Evolutionary conservation across 2,329 filamentous ascomycete genomes (phyloP).

Genomic region (Colletotrichum tropicicola): DNA sequence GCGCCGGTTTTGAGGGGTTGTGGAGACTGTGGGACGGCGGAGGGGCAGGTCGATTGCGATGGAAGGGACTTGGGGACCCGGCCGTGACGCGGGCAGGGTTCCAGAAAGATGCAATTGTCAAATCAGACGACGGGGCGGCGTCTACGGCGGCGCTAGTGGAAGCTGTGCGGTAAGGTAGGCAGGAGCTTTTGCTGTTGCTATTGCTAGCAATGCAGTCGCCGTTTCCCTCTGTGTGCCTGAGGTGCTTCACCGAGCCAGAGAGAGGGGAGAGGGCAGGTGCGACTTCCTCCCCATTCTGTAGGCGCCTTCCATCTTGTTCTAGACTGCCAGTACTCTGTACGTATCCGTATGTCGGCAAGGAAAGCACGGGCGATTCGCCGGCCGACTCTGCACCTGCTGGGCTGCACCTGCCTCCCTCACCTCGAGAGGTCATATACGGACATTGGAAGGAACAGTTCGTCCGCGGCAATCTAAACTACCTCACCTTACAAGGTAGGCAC

Average conservation of each 20-base stretch:
- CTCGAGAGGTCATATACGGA: no score
- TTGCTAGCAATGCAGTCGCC: no score
- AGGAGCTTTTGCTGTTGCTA: no score
- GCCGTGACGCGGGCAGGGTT: neutral
- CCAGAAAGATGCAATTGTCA: slow-evolving; percentile 23
- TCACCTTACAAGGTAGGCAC: neutral
- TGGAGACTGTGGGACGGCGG: neutral
- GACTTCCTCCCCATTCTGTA: neutral
- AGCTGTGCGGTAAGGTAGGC: no score
- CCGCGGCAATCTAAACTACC: slow-evolving; percentile 17
- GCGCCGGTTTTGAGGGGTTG: slow-evolving; percentile 3
- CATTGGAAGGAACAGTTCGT: neutral
- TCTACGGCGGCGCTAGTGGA: slow-evolving; percentile 15
- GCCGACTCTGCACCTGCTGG: no score
- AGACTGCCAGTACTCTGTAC: neutral
- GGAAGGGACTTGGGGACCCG: neutral
- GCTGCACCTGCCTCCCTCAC: no score
- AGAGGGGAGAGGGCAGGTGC: no score
- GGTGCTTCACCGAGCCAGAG: no score
- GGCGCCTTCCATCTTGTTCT: neutral
- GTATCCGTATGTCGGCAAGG: no score
- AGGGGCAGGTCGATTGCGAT: slow-evolving; percentile 3
- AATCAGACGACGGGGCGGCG: slow-evolving; percentile 12
- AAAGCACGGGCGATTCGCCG: slow-evolving; percentile 21
- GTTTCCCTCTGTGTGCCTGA: no score